Evolutionary conservation across 768 basidiomycete genomes (phyloP), one percentile per base, ranked within the genome.

Genomic region (Agaricus sinodeliciosus): DNA sequence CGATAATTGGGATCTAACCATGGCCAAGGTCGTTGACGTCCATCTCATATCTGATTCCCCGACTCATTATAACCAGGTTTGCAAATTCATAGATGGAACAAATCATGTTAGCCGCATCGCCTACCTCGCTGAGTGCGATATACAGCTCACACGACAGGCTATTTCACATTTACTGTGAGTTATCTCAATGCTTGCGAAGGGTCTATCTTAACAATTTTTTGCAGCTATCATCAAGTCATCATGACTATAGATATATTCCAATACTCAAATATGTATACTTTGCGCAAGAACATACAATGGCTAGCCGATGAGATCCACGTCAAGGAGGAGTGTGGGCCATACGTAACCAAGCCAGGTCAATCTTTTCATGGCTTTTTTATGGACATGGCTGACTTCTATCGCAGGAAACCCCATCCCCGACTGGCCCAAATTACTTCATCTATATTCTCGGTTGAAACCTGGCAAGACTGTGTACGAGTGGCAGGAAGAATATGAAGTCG

Each of bases 221-320:
- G 6, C 42, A 94, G 92, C 41, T 96, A 93, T 63, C 97, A 98
- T 65, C 92, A 96, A 70, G 93, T 94, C 39, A 84, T 96, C 58
- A 93, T 98, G 88, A 88, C 85, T 57, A 83, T 94, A 50, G 96
- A 99, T 70, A 91, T 98, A 41, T 99, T 99, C 66, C 94, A 96
- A 66, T 95, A 87, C 66, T 93, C 93, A 13, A 98, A 98, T 67
- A 92, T 95, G 85, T 99, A 99, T 64, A 93, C 92, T 0, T 75
- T 94, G 25, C 81, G 87, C 48, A 90, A 87, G 59, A 86, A 84
- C 56, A 82, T 96, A 19, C 85, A 92, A 59, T 91, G 87, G 79
- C 80, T 96, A 31, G 91, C 88, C 12, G 82, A 88, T 46, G 91
- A 94, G 63, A 68, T 75, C 3, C 87, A 91, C 62, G 90, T 97